Base-by-base conservation (phyloP, 768 basidiomycete genomes). In the Russula sp. region DNA sequence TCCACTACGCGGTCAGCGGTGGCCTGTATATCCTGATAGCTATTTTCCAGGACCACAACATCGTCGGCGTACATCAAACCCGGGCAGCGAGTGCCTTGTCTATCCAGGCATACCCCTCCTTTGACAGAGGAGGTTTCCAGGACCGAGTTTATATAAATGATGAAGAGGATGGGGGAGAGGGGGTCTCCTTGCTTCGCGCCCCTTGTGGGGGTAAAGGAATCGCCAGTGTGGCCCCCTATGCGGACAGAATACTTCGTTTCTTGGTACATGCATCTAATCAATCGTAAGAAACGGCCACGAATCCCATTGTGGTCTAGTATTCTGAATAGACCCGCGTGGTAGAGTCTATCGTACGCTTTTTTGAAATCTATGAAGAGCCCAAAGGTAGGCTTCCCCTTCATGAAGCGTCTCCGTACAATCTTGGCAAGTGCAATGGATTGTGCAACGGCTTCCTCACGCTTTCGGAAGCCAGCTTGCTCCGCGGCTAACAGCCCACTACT, bases 321-420 rank as follows among this genome's bases (percentile, higher is more conserved):
- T 5, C 25, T n/a, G 55, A 57, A 65, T 22, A 67, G 59, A 16
- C 41, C 53, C 4, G 25, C 59, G 32, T 67, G 65, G 14, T 49
- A 47, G 3, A 67, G 58, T n/a, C 61, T 60, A 20, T 65, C 53
- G 16, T 43, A 67, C 4, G 65, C 66, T 20, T 67, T 67, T 7
- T 57, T 59, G 13, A 67, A 67, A 18, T 67, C 65, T 5, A 67
- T 46, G 29, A 67, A 67, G 6, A 59, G 39, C 5, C 38, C 53
- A 32, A 43, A 43, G 20, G 66, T 67, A 2, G n/a, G 7, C 18
- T 22, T 14, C 2, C 47, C 39, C 0, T 29, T 20, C 0, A 65
- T 1, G 3, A 20, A 32, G 4, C 49, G n/a, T 32, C 65, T 38
- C 7, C 61, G 38, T 20, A 59, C 61, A 3, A 66, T 66, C 63